phyloP scores from a whole-genome alignment of 2,329 filamentous ascomycete genomes.

The Zalaria sp. region DNA sequence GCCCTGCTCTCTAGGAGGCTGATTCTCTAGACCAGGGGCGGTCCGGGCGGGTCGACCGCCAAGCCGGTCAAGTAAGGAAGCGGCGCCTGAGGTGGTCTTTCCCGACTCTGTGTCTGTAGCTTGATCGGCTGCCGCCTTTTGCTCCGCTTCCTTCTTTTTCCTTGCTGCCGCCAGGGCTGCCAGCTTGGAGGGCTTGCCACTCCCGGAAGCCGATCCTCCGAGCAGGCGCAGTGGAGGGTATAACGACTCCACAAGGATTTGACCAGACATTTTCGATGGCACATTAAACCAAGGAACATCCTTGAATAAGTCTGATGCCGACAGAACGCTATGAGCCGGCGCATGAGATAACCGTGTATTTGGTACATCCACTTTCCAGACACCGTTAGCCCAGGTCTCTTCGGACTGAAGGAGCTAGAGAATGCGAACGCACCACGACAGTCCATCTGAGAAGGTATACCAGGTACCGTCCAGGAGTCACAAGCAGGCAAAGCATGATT shows the following conservation, averaged over 20 bases:
- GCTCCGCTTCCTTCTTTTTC: slow-evolving; percentile 66
- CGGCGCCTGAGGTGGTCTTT: slow-evolving; percentile 11
- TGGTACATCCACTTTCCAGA: too few species aligned
- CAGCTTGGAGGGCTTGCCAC: slow-evolving; percentile 73
- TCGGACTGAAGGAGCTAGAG: background rate
- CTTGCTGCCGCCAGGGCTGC: slow-evolving; percentile 77
- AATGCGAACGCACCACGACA: background rate
- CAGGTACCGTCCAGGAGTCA: background rate
- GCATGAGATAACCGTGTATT: too few species aligned
- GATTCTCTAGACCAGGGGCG: background rate
- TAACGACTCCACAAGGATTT: slow-evolving; percentile 45
- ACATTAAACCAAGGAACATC: slow-evolving; percentile 78
- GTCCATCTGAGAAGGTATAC: background rate
- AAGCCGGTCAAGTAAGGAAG: slow-evolving; percentile 31
- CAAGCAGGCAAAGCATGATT: background rate
- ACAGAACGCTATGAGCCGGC: too few species aligned
- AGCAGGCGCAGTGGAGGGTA: slow-evolving; percentile 50
- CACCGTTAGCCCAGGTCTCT: too few species aligned
- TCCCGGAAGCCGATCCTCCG: slow-evolving; percentile 46
- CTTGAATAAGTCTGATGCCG: slow-evolving; percentile 51
- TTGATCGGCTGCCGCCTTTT: slow-evolving; percentile 21
- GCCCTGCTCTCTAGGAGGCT: background rate
- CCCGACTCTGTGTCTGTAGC: slow-evolving; percentile 5
- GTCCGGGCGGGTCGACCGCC: slow-evolving; percentile 14
- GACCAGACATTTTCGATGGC: slow-evolving; percentile 48